Percentiles rank a stretch among this genome's conserved stretches.
phyloP scores from a whole-genome alignment of 441 rosid species.

The Euphorbia neoarborescens region DNA sequence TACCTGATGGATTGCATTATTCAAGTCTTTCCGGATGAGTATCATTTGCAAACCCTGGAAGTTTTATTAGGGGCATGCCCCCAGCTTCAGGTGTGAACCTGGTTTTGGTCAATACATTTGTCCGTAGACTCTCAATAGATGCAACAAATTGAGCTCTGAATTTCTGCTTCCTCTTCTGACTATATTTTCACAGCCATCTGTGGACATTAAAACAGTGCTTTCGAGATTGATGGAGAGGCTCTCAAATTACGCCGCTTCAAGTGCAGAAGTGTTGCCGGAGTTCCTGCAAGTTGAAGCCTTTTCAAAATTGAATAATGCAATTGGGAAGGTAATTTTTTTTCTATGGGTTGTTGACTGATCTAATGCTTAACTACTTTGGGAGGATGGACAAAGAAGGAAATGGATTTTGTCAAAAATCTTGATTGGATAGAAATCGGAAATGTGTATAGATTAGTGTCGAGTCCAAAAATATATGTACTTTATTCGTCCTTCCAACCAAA shows the following conservation, averaged over 20 bases:
- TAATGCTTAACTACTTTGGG: not conserved
- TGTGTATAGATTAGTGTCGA: not conserved
- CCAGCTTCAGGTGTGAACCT: conserved; percentile 73
- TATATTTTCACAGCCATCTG: conserved; percentile 63
- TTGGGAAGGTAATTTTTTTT: conserved; percentile 62
- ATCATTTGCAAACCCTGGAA: conserved; percentile 97
- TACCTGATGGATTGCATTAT: conserved; percentile 96
- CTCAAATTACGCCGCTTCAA: conserved; percentile 87
- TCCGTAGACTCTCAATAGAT: not conserved
- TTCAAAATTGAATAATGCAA: conserved; percentile 86
- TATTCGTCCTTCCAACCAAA: not conserved
- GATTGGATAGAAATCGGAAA: not conserved
- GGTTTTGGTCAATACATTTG: conserved; percentile 5
- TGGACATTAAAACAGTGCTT: conserved; percentile 92
- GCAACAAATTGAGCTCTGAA: conserved; percentile 9
- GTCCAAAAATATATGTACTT: not conserved
- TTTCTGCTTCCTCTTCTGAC: conserved; percentile 10
- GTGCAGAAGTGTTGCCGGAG: conserved; percentile 78
- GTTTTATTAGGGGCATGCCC: conserved; percentile 85
- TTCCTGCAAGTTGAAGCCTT: conserved; percentile 98
- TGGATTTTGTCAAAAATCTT: not conserved
- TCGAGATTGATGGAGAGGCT: conserved; percentile 97
- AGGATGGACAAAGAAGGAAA: not conserved
- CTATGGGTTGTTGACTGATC: not conserved
- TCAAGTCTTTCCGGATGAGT: conserved; percentile 99